These are phyloP conservation scores for Scleroderma bovista DNA, from an alignment of 768 basidiomycete species.

Conservation along the genomic window DNA sequence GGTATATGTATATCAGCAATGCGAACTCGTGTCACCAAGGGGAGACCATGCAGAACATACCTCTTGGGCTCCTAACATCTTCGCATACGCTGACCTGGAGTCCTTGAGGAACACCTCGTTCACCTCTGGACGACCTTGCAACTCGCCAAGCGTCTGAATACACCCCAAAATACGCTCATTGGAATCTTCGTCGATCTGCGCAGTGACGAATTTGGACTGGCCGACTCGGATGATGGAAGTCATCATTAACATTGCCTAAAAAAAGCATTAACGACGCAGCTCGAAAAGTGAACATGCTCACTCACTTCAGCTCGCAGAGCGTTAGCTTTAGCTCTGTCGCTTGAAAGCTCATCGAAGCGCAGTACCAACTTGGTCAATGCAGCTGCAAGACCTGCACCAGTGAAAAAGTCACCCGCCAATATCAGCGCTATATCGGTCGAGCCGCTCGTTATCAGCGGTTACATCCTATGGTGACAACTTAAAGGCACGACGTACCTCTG, in stretches of 20 bases:
- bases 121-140: slow-evolving; percentile 51
- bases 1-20: background rate
- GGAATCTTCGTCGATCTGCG: slow-evolving; percentile 98
- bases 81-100: slow-evolving; percentile 86
- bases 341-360: slow-evolving; percentile 50
- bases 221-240: slow-evolving; percentile 94
- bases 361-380: slow-evolving; percentile 90
- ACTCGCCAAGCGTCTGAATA: slow-evolving; percentile 85
- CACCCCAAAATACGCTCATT: slow-evolving; percentile 95
- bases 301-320: slow-evolving; percentile 79
- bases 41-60: slow-evolving; percentile 36
- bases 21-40: background rate
- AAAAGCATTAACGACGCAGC: background rate
- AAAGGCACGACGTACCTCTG: slow-evolving; percentile 46
- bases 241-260: slow-evolving; percentile 95
- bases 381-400: slow-evolving; percentile 83
- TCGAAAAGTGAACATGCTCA: too few species aligned
- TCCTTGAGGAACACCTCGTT: slow-evolving; percentile 77
- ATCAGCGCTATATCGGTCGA: slow-evolving; percentile 65
- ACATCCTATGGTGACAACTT: background rate
- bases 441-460: background rate
- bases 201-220: slow-evolving; percentile 90
- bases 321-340: slow-evolving; percentile 57
- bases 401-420: slow-evolving; percentile 96
- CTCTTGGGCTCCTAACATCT: slow-evolving; percentile 96